Conservation (phyloP, 345 rosid species). For the Populus pruinosa region DNA sequence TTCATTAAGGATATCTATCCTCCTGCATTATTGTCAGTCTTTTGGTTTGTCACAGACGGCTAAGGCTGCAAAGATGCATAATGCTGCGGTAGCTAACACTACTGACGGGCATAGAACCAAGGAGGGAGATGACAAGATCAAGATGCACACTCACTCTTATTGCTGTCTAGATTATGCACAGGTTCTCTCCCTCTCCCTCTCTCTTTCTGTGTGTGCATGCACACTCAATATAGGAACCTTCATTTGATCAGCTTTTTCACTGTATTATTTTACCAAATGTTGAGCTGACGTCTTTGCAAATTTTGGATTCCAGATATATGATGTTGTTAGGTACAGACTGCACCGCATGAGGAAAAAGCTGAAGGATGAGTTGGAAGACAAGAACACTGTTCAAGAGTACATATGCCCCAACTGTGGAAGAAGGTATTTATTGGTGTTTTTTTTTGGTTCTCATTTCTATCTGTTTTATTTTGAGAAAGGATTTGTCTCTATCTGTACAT, state of each 20-base stretch:
- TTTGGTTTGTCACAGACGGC: constrained; percentile 56
- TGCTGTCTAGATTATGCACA: constrained; percentile 89
- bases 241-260: background rate
- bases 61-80: constrained; percentile 73
- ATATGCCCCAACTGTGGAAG: constrained; percentile 80
- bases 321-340: constrained; percentile 68
- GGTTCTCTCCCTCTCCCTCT: constrained; percentile 40
- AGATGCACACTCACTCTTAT: constrained; percentile 81
- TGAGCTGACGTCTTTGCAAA: constrained; percentile 9
- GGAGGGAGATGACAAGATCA: constrained; percentile 82
- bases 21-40: background rate
- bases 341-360: constrained; percentile 71
- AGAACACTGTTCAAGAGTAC: constrained; percentile 87
- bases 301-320: constrained; percentile 59
- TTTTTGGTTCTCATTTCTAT: background rate
- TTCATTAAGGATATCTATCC: background rate
- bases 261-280: background rate
- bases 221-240: too few species aligned
- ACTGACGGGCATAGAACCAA: constrained; percentile 43
- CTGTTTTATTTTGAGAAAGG: too few species aligned
- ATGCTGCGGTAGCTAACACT: constrained; percentile 75
- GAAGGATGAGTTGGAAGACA: constrained; percentile 81
- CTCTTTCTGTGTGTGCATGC: background rate
- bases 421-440: constrained; percentile 46
- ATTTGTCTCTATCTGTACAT: background rate